Evolutionary conservation across 306 rosid genomes (phyloP).

Genomic region (Heteromeles arbutifolia): DNA sequence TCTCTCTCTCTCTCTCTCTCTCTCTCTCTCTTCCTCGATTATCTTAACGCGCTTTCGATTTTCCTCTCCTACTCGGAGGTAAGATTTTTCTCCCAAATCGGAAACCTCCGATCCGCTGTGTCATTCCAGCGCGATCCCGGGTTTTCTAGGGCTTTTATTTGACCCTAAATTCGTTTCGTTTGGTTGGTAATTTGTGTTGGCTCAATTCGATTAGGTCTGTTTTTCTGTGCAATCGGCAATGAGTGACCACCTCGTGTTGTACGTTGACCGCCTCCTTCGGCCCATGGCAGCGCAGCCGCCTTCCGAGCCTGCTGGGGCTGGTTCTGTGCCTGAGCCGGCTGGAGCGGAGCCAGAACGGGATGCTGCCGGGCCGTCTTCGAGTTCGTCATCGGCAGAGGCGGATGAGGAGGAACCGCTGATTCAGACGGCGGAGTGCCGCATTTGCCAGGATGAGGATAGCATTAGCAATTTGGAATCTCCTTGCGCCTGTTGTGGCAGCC

Average conservation of each 20-base stretch:
- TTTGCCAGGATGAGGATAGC: constrained; percentile 91
- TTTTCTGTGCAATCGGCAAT: constrained; percentile 25
- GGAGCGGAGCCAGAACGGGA: constrained; percentile 12
- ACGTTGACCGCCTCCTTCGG: constrained; percentile 55
- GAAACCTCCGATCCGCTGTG: constrained; percentile 34
- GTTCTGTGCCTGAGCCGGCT: constrained; percentile 15
- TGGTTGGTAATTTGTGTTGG: background rate
- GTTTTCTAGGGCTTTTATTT: constrained; percentile 4
- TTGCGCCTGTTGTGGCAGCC: constrained; percentile 92
- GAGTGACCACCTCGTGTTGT: constrained; percentile 82
- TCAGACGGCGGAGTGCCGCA: constrained; percentile 84
- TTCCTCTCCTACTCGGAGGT: background rate
- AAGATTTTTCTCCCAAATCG: background rate
- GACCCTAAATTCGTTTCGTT: background rate
- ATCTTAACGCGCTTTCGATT: background rate
- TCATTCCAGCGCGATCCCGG: constrained; percentile 18
- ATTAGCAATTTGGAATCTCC: constrained; percentile 72
- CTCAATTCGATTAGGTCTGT: constrained; percentile 10
- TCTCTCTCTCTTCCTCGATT: background rate
- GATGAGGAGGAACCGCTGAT: constrained; percentile 67
- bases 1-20: background rate
- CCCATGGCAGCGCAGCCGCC: constrained; percentile 45
- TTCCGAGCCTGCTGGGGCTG: constrained; percentile 32
- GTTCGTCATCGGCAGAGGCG: constrained; percentile 26
- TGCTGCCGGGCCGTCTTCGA: constrained; percentile 31